A percentile compares a stretch with the other conserved stretches of the same genome.
These are phyloP conservation scores for Pilatotrama ljubarskyi DNA, from an alignment of 768 basidiomycete species.

Conservation along the genomic window DNA sequence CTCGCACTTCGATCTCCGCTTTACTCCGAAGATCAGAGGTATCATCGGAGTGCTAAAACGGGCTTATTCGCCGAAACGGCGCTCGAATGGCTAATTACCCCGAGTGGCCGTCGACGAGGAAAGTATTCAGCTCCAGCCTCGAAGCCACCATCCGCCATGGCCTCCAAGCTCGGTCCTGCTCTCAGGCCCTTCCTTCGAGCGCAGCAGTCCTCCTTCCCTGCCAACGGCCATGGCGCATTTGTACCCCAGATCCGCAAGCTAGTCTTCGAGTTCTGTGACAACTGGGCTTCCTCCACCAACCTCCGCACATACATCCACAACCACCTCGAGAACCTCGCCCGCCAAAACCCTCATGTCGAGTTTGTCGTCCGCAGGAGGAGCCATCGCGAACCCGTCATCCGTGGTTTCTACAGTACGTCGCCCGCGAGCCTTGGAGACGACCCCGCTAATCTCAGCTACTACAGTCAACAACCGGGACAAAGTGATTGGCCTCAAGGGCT, in stretches of 20 bases:
- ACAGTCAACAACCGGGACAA: conserved; percentile 89
- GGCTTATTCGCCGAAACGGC: background rate
- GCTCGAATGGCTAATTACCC: background rate
- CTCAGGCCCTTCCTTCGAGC: conserved; percentile 45
- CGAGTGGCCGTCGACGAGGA: background rate
- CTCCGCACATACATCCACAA: conserved; percentile 69
- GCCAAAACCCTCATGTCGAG: conserved; percentile 79
- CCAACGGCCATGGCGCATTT: conserved; percentile 76
- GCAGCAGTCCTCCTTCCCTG: conserved; percentile 54
- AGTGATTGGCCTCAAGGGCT: conserved; percentile 76
- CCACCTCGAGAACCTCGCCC: conserved; percentile 64
- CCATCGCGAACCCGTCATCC: conserved; percentile 73
- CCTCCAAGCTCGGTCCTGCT: conserved; percentile 31
- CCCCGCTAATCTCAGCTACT: conserved; percentile 14
- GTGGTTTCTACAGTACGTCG: conserved; percentile 65
- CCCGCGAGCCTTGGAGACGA: background rate
- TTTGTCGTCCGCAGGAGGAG: conserved; percentile 77
- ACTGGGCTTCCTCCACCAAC: conserved; percentile 73
- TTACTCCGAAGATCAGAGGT: conserved; percentile 27
- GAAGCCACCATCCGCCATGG: conserved; percentile 32
- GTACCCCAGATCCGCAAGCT: conserved; percentile 81
- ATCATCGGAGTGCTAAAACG: background rate
- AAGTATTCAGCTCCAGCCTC: background rate
- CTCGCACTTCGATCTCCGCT: background rate
- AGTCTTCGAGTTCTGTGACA: conserved; percentile 87